Evolutionary conservation across 768 basidiomycete species (phyloP), one percentile per base, ranked within the genome.

Genomic region (Rhizopogon roseolus): DNA sequence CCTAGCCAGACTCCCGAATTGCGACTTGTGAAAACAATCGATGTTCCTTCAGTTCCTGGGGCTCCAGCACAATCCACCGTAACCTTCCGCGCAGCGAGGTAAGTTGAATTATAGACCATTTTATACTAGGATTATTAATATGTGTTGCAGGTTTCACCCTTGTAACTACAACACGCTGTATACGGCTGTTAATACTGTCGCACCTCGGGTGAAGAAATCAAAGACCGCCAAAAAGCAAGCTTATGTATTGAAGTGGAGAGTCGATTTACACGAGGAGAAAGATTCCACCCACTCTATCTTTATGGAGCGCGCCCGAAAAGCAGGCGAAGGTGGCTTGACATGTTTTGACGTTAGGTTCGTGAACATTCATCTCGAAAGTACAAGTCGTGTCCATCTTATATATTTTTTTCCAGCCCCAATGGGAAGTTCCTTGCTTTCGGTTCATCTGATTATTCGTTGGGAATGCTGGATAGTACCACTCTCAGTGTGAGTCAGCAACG

Each of bases 391-490:
- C 53, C 46, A 39, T 13, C 52, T 54, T 17, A 53, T 41, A 11
- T 37, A 19, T 54, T n/a, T 28, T 49, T 40, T 52, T 55, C 27
- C 59, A 98, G 94, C 62, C 71, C 80, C 42, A 83, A 95, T 66
- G 96, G 97, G 1, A 85, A 80, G 56, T 75, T 90, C 37, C 71
- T 98, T 13, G 93, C 89, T 1, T 93, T 84, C 62, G 96, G 94
- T 3, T 86, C 85, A 11, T 93, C 93, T 5, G 93, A 98, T 69
- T 76, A 88, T 27, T 85, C 85, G 40, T 81, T 98, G 54, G 88
- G 93, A 9, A 74, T 98, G 44, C 67, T 98, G 45, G 94, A 98
- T 66, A 77, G 92, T 3, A 74, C 73, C 50, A 91, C 84, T 2
- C 71, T 98, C 22, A 77, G 80, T 52, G 97, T 98, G 67, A 63